phyloP scores from a whole-genome alignment of 2,329 filamentous ascomycete species.

The Trichoderma citrinoviride region DNA sequence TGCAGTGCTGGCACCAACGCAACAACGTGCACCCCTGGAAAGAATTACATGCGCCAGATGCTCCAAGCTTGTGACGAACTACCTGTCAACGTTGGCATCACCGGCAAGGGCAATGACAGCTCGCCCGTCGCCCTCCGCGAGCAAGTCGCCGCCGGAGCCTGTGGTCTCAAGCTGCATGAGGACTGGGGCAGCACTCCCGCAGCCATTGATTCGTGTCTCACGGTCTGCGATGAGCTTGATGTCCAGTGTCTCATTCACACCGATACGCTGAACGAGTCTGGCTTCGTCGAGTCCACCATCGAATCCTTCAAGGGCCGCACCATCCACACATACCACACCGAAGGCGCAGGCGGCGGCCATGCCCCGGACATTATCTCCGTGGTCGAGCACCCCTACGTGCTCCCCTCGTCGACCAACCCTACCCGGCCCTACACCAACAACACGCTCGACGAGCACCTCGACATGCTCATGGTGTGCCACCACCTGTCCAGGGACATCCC shows the following conservation, averaged over 20 bases:
- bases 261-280: constrained; percentile 92
- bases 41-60: constrained; percentile 81
- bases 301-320: constrained; percentile 80
- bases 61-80: constrained; percentile 79
- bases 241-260: constrained; percentile 94
- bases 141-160: constrained; percentile 78
- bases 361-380: constrained; percentile 95
- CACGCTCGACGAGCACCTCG: constrained; percentile 92
- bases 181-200: constrained; percentile 93
- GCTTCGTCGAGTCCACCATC: constrained; percentile 92
- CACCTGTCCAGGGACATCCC: constrained; percentile 89
- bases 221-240: constrained; percentile 85
- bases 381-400: constrained; percentile 82
- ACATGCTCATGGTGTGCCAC: constrained; percentile 99
- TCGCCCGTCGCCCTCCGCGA: constrained; percentile 68
- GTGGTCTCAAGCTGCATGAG: constrained; percentile 90
- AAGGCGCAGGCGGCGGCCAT: constrained; percentile 91
- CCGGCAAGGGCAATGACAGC: constrained; percentile 89
- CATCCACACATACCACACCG: constrained; percentile 96
- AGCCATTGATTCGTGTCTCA: constrained; percentile 83
- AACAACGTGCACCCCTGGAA: constrained; percentile 88
- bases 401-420: constrained; percentile 89
- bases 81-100: constrained; percentile 86
- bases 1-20: constrained; percentile 78
- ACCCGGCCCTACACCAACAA: constrained; percentile 88